These are phyloP conservation scores for Geotrichum klebahnii DNA, from an alignment of 1,139 yeast species.

Conservation along the genomic window DNA sequence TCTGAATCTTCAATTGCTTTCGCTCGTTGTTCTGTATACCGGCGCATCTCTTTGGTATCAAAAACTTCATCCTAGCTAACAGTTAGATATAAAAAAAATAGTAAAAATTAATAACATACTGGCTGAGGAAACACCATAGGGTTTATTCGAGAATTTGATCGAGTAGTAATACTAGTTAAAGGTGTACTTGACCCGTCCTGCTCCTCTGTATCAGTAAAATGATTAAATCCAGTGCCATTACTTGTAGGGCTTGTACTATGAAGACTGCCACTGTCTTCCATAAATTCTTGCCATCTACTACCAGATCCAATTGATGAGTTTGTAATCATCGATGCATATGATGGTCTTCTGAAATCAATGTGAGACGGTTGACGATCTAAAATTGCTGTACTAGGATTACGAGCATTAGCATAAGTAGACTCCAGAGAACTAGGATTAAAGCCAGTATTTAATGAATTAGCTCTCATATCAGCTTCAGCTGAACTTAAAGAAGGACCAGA, in stretches of 20 bases:
- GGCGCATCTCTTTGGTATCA: constrained; percentile 12
- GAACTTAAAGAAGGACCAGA: constrained; percentile 16
- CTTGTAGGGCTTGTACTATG: background rate
- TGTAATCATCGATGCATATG: constrained; percentile 26
- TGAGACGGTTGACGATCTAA: background rate
- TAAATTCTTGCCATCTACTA: background rate
- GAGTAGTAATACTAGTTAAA: background rate
- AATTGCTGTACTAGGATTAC: background rate
- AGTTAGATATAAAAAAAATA: background rate
- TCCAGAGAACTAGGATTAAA: background rate
- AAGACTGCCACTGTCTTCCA: background rate
- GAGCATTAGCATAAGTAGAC: background rate
- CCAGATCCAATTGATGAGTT: constrained; percentile 13
- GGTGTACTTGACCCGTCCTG: background rate
- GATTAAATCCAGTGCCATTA: background rate
- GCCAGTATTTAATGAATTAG: background rate
- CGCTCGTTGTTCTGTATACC: constrained; percentile 3
- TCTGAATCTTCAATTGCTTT: background rate
- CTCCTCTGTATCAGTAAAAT: background rate
- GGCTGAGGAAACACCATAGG: constrained; percentile 13
- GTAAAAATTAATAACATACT: background rate
- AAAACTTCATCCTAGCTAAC: constrained; percentile 12
- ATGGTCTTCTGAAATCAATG: constrained; percentile 25
- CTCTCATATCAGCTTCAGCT: constrained; percentile 1
- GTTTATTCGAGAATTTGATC: constrained; percentile 4